These are phyloP conservation scores for Saccharata proteae DNA, from an alignment of 2,329 filamentous ascomycete species.

Conservation along the genomic window DNA sequence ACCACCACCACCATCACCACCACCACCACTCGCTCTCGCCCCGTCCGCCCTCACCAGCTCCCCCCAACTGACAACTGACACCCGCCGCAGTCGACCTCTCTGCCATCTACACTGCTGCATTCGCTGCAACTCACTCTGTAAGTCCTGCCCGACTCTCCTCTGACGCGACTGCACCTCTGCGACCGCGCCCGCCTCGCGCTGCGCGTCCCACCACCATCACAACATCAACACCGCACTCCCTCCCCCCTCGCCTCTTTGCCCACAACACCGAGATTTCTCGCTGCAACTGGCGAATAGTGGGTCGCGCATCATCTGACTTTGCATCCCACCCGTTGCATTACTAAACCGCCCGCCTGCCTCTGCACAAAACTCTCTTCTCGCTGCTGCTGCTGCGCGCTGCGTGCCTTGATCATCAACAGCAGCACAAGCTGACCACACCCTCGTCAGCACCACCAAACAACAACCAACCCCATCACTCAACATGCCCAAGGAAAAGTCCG, in stretches of 20 bases:
- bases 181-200: constrained; percentile 8
- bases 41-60: no score
- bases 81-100: no score
- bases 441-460: neutral
- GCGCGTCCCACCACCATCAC: constrained; percentile 2
- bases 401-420: neutral
- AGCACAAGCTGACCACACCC: neutral
- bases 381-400: constrained; percentile 1
- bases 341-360: neutral
- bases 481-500: constrained; percentile 59
- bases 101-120: no score
- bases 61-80: no score
- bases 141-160: constrained; percentile 3
- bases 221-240: neutral
- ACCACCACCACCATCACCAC: no score
- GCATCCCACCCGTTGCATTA: neutral
- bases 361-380: neutral
- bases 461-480: constrained; percentile 17
- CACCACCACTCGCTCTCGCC: no score
- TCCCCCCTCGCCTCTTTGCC: constrained; percentile 1
- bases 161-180: constrained; percentile 6
- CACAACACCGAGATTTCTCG: no score
- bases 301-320: neutral
- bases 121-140: constrained; percentile 15
- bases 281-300: no score